Base-by-base conservation (phyloP, 257 asterid genomes). In the Plantago major region DNA sequence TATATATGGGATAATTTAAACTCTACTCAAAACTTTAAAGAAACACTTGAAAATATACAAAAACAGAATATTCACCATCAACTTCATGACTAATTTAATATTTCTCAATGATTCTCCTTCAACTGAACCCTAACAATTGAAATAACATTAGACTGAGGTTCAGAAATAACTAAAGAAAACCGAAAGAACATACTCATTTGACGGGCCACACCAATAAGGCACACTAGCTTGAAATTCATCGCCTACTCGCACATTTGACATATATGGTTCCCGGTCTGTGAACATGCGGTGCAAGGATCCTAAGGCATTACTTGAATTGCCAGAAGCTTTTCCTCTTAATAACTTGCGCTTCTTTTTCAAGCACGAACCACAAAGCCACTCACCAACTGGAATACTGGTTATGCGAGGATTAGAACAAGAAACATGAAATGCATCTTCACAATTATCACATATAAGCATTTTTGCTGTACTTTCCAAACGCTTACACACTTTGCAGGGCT, bases 321-420 rank as follows among this genome's bases (percentile, higher is more conserved):
- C 28, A 63, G 68, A 44, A 57, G 84, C 79, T 71, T 81, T 86
- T 67, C 81, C 84, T 28, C 67, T 87, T 79, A 81, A 67, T 66
- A 78, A 62, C 59, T 74, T 81, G 42, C 67, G 81, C 77, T 81
- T 89, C 82, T 79, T 84, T 70, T 79, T 84, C 82, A 76, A 64
- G 80, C 99, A 92, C 56, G 91, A 79, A 62, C 71, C 60, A 58
- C 97, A 92, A 67, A 82, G 77, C 95, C 96, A 89, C 74, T 92
- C 96, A 18, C 79, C 76, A 63, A 62, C 80, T 19, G 95, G 91
- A 57, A 80, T 55, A 73, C 70, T 73, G 74, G 68, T 71, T 55
- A 82, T 60, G 53, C 65, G 76, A 63, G 94, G 94, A 55, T 64
- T 74, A 76, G 72, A 80, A 86, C 99, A 92, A 71, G 86, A 71